Evolutionary conservation across 116 monocot species (phyloP).

Genomic region (Posidonia oceanica): DNA sequence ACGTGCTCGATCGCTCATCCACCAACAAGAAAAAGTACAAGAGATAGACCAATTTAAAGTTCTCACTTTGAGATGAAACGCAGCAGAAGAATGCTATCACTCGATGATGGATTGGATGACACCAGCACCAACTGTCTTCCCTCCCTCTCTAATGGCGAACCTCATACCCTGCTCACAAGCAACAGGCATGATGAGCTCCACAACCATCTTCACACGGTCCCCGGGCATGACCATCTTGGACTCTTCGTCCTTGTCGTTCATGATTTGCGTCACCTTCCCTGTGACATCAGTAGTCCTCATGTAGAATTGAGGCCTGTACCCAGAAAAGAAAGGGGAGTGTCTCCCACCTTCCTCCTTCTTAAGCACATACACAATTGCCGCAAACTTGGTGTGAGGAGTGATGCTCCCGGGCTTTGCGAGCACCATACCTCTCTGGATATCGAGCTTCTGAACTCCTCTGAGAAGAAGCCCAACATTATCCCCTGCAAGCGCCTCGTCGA

Average conservation of each 20-base stretch:
- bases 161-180: conserved; percentile 94
- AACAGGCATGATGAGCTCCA: conserved; percentile 72
- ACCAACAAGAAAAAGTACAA: no score
- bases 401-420: conserved; percentile 76
- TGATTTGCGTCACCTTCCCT: conserved; percentile 54
- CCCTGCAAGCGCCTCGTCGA: conserved; percentile 69
- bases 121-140: conserved; percentile 87
- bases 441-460: conserved; percentile 69
- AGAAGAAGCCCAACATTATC: conserved; percentile 88
- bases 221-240: conserved; percentile 94
- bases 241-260: conserved; percentile 85
- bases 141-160: conserved; percentile 86
- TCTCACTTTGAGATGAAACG: no score
- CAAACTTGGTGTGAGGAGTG: conserved; percentile 89
- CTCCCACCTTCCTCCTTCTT: conserved; percentile 98
- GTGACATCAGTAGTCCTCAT: conserved; percentile 96
- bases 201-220: conserved; percentile 78
- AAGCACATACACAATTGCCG: conserved; percentile 76
- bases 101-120: conserved; percentile 71
- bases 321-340: conserved; percentile 85
- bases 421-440: conserved; percentile 93
- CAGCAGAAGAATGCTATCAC: conserved; percentile 8
- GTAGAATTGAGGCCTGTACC: conserved; percentile 88
- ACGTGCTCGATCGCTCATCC: neutral
- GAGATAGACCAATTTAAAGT: no score